Conservation (phyloP, 495 filamentous ascomycete genomes). For the Penicillium canescens region DNA sequence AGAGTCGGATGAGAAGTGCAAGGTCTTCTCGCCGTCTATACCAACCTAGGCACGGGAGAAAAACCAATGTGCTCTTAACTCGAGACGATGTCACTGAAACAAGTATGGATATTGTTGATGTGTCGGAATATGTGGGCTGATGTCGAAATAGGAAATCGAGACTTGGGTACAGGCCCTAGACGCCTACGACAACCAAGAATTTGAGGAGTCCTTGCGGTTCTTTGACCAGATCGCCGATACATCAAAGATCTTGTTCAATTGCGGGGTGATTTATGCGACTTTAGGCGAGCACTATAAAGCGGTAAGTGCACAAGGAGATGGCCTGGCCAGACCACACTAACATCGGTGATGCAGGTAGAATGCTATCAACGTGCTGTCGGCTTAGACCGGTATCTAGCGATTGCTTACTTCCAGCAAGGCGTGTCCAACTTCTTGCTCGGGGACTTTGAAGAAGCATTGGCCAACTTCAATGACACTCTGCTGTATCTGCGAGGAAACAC, state of each 20-base stretch:
- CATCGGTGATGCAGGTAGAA: conserved; percentile 65
- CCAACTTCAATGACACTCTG: conserved; percentile 98
- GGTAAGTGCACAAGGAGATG: conserved; percentile 55
- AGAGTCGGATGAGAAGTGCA: conserved; percentile 2
- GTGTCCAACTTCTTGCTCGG: conserved; percentile 97
- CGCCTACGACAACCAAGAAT: conserved; percentile 95
- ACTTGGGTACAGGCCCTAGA: conserved; percentile 92
- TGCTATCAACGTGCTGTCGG: conserved; percentile 89
- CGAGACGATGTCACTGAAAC: conserved; percentile 41
- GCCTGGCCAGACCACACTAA: neutral
- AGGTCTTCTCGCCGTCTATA: neutral
- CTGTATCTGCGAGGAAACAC: conserved; percentile 94
- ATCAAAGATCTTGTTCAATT: conserved; percentile 98
- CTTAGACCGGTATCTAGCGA: conserved; percentile 91
- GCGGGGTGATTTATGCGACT: conserved; percentile 96
- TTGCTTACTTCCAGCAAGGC: conserved; percentile 98
- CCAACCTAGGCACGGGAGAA: neutral
- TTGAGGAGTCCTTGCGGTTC: conserved; percentile 76
- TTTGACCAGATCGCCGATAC: conserved; percentile 92
- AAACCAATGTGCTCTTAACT: neutral
- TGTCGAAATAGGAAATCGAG: conserved; percentile 83
- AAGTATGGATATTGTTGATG: conserved; percentile 23
- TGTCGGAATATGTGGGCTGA: conserved; percentile 15
- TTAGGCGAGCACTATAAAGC: conserved; percentile 95
- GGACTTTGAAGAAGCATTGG: conserved; percentile 95